Conservation (phyloP, 495 filamentous ascomycete species). For the Tetracladium marchalianum region DNA sequence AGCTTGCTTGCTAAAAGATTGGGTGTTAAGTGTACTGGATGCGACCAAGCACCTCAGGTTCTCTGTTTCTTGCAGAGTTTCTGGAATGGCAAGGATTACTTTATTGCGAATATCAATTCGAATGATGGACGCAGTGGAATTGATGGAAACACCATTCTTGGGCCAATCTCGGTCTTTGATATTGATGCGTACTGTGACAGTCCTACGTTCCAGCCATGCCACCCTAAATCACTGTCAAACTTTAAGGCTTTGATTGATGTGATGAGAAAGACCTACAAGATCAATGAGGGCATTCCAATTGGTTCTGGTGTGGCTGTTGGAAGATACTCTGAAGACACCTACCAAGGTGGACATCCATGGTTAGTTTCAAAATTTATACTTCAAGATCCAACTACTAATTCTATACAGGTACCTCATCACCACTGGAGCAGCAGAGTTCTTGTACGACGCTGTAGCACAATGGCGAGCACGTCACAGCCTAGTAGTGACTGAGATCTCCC, state of each 20-base stretch:
- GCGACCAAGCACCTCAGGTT: constrained; percentile 38
- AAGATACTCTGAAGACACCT: constrained; percentile 51
- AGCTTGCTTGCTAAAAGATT: constrained; percentile 19
- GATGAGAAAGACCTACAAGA: constrained; percentile 33
- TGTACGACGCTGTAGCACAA: constrained; percentile 52
- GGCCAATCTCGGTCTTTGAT: constrained; percentile 37
- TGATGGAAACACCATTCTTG: constrained; percentile 38
- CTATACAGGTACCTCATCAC: constrained; percentile 27
- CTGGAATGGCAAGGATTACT: constrained; percentile 29
- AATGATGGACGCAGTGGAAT: constrained; percentile 32
- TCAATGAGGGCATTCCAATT: constrained; percentile 34
- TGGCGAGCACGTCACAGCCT: constrained; percentile 37
- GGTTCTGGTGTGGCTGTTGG: constrained; percentile 47
- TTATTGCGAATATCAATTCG: constrained; percentile 33
- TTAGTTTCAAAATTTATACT: constrained; percentile 3
- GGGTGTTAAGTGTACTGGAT: constrained; percentile 29
- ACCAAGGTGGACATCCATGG: constrained; percentile 39
- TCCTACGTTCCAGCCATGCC: constrained; percentile 40
- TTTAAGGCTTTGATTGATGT: constrained; percentile 41
- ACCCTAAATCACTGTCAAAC: constrained; percentile 20
- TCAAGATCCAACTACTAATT: too few relatives aligned
- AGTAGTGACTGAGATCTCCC: constrained; percentile 31
- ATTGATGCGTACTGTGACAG: constrained; percentile 35
- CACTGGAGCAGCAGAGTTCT: constrained; percentile 47
- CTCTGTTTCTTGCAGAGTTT: constrained; percentile 41